These are phyloP conservation scores for Tilletia indica DNA, from an alignment of 1,284 basidiomycete species.

Conservation along the genomic window DNA sequence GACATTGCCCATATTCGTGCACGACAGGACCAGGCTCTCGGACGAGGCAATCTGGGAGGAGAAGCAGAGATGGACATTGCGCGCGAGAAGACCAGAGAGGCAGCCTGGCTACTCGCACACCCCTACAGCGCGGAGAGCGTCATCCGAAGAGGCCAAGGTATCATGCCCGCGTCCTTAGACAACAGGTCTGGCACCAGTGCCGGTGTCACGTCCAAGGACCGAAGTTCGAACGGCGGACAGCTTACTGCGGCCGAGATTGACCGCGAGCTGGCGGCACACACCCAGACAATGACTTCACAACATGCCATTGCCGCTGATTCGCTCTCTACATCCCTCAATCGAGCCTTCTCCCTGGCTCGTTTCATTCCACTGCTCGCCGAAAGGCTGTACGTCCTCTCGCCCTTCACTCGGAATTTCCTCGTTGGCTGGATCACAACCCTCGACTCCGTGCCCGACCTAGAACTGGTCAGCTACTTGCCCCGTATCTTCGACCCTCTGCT, in stretches of 20 bases:
- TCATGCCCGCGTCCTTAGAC: not conserved
- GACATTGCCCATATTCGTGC: conserved; percentile 61
- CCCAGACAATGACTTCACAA: conserved; percentile 19
- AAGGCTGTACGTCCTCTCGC: conserved; percentile 89
- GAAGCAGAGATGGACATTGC: conserved; percentile 49
- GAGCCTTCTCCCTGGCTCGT: conserved; percentile 81
- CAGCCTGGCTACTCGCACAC: conserved; percentile 22
- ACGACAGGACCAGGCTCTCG: conserved; percentile 60
- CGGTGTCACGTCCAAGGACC: not conserved
- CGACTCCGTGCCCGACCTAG: conserved; percentile 93
- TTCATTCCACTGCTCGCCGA: conserved; percentile 93
- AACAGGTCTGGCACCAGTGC: not conserved
- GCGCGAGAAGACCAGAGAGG: conserved; percentile 41
- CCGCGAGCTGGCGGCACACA: conserved; percentile 20
- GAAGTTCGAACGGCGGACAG: not conserved
- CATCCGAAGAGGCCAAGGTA: conserved; percentile 5
- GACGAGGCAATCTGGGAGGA: conserved; percentile 50
- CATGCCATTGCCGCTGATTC: conserved; percentile 56
- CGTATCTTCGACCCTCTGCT: conserved; percentile 85
- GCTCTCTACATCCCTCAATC: conserved; percentile 26
- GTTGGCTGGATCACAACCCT: conserved; percentile 95
- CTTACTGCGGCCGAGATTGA: conserved; percentile 8
- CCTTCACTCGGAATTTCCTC: conserved; percentile 92
- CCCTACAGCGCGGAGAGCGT: conserved; percentile 11
- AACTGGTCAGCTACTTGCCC: conserved; percentile 88